phyloP scores from a whole-genome alignment of 768 basidiomycete species.

The Calvatia gigantea region DNA sequence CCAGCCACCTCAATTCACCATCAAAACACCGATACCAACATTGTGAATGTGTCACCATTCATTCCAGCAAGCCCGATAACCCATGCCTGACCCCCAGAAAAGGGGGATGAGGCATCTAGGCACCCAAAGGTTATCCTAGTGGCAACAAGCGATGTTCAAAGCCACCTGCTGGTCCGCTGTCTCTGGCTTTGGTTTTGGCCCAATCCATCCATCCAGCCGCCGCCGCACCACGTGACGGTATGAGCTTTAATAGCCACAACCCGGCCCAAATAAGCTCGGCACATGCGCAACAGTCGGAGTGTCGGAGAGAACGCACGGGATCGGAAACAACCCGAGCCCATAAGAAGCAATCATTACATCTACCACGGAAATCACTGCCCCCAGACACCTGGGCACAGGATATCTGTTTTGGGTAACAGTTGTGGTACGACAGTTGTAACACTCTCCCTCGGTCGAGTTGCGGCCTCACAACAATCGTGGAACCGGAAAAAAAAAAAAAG shows the following conservation, averaged over 20 bases:
- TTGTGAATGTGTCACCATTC: no score
- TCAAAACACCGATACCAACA: background rate
- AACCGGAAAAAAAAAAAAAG: background rate
- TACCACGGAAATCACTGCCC: background rate
- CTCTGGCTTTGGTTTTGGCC: no score
- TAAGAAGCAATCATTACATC: background rate
- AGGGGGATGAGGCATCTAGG: no score
- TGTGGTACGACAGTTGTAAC: constrained; percentile 8
- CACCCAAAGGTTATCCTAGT: no score
- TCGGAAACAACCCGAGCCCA: background rate
- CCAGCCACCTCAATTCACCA: background rate
- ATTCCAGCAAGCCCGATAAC: no score
- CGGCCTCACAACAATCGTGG: background rate
- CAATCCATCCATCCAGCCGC: background rate
- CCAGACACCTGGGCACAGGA: background rate
- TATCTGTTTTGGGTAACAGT: background rate
- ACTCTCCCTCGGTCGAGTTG: background rate
- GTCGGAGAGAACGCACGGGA: background rate
- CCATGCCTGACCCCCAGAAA: no score
- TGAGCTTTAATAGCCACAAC: background rate
- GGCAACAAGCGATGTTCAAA: no score
- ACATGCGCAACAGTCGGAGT: background rate
- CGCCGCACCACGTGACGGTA: background rate
- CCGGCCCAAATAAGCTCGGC: background rate
- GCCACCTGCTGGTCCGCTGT: no score